Percentiles rank a stretch among this genome's conserved stretches.
Evolutionary conservation across 2,329 filamentous ascomycete genomes (phyloP).

Genomic region (Camptophora hylomeconis): DNA sequence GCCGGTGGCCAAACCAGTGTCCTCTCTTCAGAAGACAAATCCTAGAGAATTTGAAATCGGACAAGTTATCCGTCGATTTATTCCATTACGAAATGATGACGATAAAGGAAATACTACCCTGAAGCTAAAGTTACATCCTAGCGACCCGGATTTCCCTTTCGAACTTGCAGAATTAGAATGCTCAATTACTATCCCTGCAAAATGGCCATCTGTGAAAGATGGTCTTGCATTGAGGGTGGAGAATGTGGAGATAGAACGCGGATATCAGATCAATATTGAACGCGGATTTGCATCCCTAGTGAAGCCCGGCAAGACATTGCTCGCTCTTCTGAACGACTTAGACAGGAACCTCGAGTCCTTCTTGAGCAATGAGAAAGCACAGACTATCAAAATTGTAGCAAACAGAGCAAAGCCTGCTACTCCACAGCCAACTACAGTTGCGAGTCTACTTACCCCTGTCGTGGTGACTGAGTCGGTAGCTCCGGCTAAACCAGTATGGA

Average conservation of each 20-base stretch:
- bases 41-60: slow-evolving; percentile 62
- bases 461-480: slow-evolving; percentile 1
- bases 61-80: slow-evolving; percentile 57
- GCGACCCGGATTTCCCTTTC: slow-evolving; percentile 75
- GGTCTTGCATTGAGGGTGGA: slow-evolving; percentile 48
- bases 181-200: slow-evolving; percentile 48
- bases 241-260: slow-evolving; percentile 58
- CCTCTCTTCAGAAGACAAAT: slow-evolving; percentile 50
- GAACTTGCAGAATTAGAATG: slow-evolving; percentile 58
- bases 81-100: slow-evolving; percentile 32
- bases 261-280: slow-evolving; percentile 65
- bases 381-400: slow-evolving; percentile 57
- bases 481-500: slow-evolving; percentile 5
- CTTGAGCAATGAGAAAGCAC: slow-evolving; percentile 55
- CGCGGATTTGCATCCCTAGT: slow-evolving; percentile 57
- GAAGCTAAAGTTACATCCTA: slow-evolving; percentile 54
- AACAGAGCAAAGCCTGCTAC: slow-evolving; percentile 37
- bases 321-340: slow-evolving; percentile 54
- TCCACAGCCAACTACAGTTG: background rate
- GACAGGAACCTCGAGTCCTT: slow-evolving; percentile 61
- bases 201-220: slow-evolving; percentile 49
- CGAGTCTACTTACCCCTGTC: background rate
- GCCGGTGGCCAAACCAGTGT: slow-evolving; percentile 50
- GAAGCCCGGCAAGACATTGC: slow-evolving; percentile 43
- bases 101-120: slow-evolving; percentile 45